Percentiles rank a stretch among this genome's conserved stretches.
phyloP scores from a whole-genome alignment of 2,329 filamentous ascomycete genomes.

The Polytolypa hystricis region DNA sequence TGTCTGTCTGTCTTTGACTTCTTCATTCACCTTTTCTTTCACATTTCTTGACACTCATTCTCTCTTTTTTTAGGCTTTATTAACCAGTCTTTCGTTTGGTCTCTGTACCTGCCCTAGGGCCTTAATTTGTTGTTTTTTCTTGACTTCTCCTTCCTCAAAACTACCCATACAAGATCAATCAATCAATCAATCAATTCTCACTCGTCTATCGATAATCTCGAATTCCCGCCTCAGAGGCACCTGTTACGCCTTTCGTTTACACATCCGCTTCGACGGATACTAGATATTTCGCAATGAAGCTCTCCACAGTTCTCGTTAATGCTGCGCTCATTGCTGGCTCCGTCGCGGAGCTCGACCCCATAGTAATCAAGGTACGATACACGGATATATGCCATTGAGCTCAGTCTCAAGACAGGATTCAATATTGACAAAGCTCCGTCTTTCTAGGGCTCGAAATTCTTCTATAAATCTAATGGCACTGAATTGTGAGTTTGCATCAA shows the following conservation, averaged over 20 bases:
- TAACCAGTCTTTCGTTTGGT: conserved; percentile 9
- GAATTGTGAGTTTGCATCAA: conserved; percentile 50
- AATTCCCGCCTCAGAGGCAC: conserved; percentile 1
- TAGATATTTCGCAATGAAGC: conserved; percentile 42
- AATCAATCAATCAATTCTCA: no score
- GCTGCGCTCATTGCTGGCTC: conserved; percentile 41
- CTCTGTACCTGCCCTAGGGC: conserved; percentile 1
- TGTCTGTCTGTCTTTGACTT: conserved; percentile 3
- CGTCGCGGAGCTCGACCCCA: conserved; percentile 45
- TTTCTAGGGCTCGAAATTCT: conserved; percentile 67
- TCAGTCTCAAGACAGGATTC: not conserved
- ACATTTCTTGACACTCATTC: conserved; percentile 8
- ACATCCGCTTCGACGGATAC: not conserved
- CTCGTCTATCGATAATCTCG: conserved; percentile 1
- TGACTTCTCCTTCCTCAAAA: conserved; percentile 14
- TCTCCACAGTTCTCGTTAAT: conserved; percentile 38
- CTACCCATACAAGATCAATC: no score
- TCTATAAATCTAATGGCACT: conserved; percentile 69
- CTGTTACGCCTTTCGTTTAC: not conserved
- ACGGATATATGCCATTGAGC: not conserved
- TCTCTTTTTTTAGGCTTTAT: conserved; percentile 4
- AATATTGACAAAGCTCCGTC: conserved; percentile 12
- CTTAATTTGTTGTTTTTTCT: conserved; percentile 10
- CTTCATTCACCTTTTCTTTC: not conserved
- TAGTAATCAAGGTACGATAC: conserved; percentile 50